Evolutionary conservation across 2,329 filamentous ascomycete genomes (phyloP).

Genomic region (Hymenoscyphus fructigenus): DNA sequence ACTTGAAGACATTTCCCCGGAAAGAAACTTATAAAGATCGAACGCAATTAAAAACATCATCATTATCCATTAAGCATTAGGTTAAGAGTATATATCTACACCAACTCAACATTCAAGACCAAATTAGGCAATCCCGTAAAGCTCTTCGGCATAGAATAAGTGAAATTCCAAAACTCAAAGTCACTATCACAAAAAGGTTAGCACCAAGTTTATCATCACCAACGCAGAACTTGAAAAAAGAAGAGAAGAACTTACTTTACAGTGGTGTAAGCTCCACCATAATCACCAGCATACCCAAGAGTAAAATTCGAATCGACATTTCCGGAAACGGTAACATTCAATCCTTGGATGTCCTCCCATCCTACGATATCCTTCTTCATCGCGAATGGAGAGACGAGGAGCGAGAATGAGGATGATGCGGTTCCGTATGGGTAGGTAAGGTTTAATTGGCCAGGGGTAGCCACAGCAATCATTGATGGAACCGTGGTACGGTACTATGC

Average conservation of each 20-base stretch:
- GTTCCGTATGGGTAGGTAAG: slow-evolving; percentile 56
- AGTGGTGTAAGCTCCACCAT: slow-evolving; percentile 38
- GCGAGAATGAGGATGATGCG: slow-evolving; percentile 48
- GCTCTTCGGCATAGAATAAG: slow-evolving; percentile 41
- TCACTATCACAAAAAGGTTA: slow-evolving; percentile 26
- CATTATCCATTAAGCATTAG: not conserved
- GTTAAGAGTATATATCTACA: slow-evolving; percentile 9
- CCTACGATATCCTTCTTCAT: slow-evolving; percentile 44
- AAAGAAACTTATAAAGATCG: too few relatives aligned
- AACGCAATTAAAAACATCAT: not conserved
- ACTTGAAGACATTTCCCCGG: too few relatives aligned
- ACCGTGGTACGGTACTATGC: slow-evolving; percentile 41
- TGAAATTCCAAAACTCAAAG: slow-evolving; percentile 50
- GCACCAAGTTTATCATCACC: not conserved
- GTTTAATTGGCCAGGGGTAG: slow-evolving; percentile 44
- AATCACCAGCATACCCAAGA: slow-evolving; percentile 24
- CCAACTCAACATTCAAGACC: slow-evolving; percentile 23
- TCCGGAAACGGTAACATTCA: slow-evolving; percentile 44
- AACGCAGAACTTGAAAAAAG: not conserved
- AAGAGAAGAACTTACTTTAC: slow-evolving; percentile 31
- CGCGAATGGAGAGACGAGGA: slow-evolving; percentile 49
- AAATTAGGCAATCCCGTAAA: slow-evolving; percentile 29
- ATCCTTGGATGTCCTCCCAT: slow-evolving; percentile 50
- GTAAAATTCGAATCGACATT: slow-evolving; percentile 24
- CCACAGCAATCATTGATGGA: slow-evolving; percentile 42